These are phyloP conservation scores for Ceratopteris richardii DNA, from an alignment of 75 land plant genomes.

Conservation along the genomic window DNA sequence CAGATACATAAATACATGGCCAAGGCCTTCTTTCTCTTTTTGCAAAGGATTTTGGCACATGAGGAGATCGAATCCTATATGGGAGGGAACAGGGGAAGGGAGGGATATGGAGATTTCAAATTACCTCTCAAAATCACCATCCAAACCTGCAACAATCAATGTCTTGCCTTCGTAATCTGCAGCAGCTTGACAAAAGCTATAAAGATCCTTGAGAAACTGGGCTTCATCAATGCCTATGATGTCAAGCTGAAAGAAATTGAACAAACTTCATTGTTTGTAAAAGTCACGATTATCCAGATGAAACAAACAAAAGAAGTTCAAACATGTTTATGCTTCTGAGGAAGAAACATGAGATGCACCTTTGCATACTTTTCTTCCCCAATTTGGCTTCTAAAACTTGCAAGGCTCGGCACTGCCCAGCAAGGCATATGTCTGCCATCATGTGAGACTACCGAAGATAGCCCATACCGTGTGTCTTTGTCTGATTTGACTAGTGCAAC, in stretches of 20 bases:
- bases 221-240: conserved; percentile 98
- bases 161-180: conserved; percentile 88
- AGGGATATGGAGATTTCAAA: background rate
- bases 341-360: conserved; percentile 23
- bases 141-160: conserved; percentile 84
- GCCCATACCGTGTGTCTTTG: conserved; percentile 75
- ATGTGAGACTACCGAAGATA: conserved; percentile 69
- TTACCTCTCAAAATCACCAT: conserved; percentile 90
- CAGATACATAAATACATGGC: too few species aligned
- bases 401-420: conserved; percentile 54
- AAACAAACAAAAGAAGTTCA: background rate
- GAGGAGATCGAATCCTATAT: too few species aligned
- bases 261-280: background rate
- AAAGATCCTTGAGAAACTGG: conserved; percentile 84
- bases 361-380: conserved; percentile 59
- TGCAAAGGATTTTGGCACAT: too few species aligned
- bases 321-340: background rate
- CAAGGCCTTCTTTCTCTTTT: too few species aligned
- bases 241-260: conserved; percentile 43
- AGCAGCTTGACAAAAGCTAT: conserved; percentile 77
- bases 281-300: background rate
- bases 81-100: background rate
- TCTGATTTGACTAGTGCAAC: conserved; percentile 73
- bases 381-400: conserved; percentile 41
- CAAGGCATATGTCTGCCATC: conserved; percentile 80